Percentiles rank a stretch among this genome's conserved stretches.
These are phyloP conservation scores for Entomortierella beljakovae DNA, from an alignment of 192 early-diverging fungal species.

Conservation along the genomic window DNA sequence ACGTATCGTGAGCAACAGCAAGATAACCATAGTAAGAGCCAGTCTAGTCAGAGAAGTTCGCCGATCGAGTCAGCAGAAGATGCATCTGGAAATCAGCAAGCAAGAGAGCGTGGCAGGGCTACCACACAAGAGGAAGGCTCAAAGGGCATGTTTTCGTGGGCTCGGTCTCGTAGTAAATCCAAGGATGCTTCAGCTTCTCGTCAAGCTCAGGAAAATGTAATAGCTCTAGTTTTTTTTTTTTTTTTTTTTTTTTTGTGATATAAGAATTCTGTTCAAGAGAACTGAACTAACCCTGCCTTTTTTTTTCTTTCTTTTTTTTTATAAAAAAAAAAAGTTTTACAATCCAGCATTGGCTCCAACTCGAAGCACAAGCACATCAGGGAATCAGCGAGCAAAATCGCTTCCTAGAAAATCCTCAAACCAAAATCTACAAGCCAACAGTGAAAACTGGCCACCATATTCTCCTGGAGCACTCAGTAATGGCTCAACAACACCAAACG, in stretches of 20 bases:
- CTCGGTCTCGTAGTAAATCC: constrained; percentile 45
- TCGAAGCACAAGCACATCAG: constrained; percentile 31
- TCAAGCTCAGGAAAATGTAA: constrained; percentile 36
- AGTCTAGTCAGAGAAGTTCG: constrained; percentile 5
- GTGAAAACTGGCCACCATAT: constrained; percentile 30
- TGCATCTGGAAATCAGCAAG: constrained; percentile 6
- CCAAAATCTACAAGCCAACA: constrained; percentile 24
- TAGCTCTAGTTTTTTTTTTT: neutral
- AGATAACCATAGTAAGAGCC: constrained; percentile 12
- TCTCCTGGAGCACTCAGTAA: constrained; percentile 7
- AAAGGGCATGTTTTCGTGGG: constrained; percentile 34
- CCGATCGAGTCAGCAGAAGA: constrained; percentile 12
- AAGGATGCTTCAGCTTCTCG: constrained; percentile 26
- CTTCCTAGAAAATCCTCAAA: constrained; percentile 48
- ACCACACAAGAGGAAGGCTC: constrained; percentile 24
- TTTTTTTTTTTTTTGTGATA: too few species aligned
- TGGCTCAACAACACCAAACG: neutral
- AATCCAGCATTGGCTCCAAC: constrained; percentile 49
- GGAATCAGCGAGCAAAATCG: constrained; percentile 36
- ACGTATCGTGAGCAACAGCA: constrained; percentile 42
- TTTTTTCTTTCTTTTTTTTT: neutral
- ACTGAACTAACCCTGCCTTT: neutral
- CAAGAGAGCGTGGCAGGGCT: constrained; percentile 21
- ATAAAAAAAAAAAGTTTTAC: constrained; percentile 8
- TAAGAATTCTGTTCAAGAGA: too few species aligned